Base-by-base conservation (phyloP, 345 rosid genomes). In the Heritiera fomes region DNA sequence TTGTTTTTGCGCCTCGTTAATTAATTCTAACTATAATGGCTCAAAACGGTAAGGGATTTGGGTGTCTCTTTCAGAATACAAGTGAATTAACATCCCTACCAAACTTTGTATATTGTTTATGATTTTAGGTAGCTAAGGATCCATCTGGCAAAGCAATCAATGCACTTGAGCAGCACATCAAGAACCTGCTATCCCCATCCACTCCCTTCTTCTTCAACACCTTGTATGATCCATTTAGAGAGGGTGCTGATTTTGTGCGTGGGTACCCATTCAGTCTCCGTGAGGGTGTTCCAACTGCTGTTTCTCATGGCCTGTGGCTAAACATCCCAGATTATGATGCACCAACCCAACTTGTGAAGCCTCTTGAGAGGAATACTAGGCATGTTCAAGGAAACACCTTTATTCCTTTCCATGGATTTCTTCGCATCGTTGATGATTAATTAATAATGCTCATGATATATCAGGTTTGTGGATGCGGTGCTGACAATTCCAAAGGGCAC, bases 261-360 rank as follows among this genome's bases (percentile, higher is more conserved):
- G 99, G 99, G 60, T 95, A 92, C 86, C 99, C 99, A 56, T 95
- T 95, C 73, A 95, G 96, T 85, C 91, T 93, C 0, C 90, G 99
- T 0, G 99, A 95, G 85, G 99, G 98, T 86, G 95, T 87, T 34
- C 89, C 91, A 5, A 95, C 99, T 30, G 99, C 98, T 55, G 96
- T 93, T 74, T 95, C 98, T 49, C 98, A 95, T 74, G 98, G 98
- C 73, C 98, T 95, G 62, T 95, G 99, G 99, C 97, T 95, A 78
- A 95, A 93, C 91, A 95, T 95, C 78, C 99, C 99, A 5, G 99
- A 95, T 83, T 95, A 95, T 68, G 99, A 95, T 79, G 99, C 99
- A 17, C 99, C 99, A 3, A 95, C 99, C 20, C 99, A 95, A 81
- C 99, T 95, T 47, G 99, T 95, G 53, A 95, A 95, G 92, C 99